A percentile compares a stretch with the other conserved stretches of the same genome.
phyloP scores from a whole-genome alignment of 495 filamentous ascomycete genomes.

The Alectoria sarmentosa region DNA sequence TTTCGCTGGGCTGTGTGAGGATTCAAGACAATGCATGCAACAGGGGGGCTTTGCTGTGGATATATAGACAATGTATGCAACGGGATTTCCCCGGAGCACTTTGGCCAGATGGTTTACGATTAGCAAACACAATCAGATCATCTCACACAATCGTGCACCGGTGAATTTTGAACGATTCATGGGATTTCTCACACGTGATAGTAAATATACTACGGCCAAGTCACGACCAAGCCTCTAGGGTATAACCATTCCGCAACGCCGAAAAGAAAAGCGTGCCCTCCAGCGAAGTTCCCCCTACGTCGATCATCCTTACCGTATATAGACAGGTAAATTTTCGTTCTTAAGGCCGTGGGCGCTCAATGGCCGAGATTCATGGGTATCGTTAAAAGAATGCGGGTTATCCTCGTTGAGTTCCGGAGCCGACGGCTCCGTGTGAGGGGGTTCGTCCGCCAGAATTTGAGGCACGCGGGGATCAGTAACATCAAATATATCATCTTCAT shows the following conservation, averaged over 20 bases:
- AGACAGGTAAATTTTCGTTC: slow-evolving; percentile 16
- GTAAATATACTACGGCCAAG: no score
- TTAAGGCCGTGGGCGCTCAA: neutral
- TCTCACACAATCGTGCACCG: no score
- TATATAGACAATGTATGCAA: no score
- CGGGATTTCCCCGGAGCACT: no score
- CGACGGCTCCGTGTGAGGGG: neutral
- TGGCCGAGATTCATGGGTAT: neutral
- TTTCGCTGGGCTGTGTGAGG: no score
- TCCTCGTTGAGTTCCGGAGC: neutral
- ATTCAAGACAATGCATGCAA: no score
- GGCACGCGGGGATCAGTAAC: slow-evolving; percentile 16
- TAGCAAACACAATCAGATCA: no score
- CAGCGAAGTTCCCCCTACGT: no score
- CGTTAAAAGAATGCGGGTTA: neutral
- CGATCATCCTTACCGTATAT: slow-evolving; percentile 9
- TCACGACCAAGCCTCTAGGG: neutral
- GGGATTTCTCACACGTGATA: no score
- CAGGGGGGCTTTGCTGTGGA: no score
- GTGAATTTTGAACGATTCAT: no score
- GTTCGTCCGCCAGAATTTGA: neutral
- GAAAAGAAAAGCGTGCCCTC: neutral
- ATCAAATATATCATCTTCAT: slow-evolving; percentile 50
- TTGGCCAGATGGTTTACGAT: no score
- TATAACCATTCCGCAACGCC: neutral